These are phyloP conservation scores for Nephelium lappaceum DNA, from an alignment of 345 rosid genomes.

Conservation along the genomic window DNA sequence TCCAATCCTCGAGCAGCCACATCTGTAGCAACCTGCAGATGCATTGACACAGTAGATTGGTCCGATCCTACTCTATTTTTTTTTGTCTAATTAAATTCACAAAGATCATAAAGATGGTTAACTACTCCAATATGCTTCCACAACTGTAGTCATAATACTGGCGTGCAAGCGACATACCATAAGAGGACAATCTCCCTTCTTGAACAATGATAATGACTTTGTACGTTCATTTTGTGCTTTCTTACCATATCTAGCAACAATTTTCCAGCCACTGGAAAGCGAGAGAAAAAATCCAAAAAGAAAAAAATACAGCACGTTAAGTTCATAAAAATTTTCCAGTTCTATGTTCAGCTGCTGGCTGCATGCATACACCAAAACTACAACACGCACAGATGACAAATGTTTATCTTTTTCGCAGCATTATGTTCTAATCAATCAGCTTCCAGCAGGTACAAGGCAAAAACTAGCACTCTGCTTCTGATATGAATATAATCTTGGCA, in stretches of 20 bases:
- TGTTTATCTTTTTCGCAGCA: constrained; percentile 64
- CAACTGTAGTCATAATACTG: background rate
- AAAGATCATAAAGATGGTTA: background rate
- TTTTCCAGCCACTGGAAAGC: constrained; percentile 79
- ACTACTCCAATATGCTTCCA: background rate
- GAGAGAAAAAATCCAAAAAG: constrained; percentile 1
- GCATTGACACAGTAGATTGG: background rate
- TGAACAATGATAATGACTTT: constrained; percentile 70
- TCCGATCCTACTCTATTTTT: background rate
- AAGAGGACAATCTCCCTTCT: constrained; percentile 80
- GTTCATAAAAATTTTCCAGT: background rate
- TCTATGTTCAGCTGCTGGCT: background rate
- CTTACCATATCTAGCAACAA: constrained; percentile 83
- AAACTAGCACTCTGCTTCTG: constrained; percentile 89
- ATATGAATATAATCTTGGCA: constrained; percentile 21
- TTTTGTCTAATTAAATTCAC: background rate
- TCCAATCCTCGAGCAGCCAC: constrained; percentile 97
- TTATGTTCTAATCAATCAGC: constrained; percentile 86
- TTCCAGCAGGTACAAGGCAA: constrained; percentile 93
- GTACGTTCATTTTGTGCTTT: constrained; percentile 82
- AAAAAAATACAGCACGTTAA: background rate
- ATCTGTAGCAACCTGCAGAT: constrained; percentile 85
- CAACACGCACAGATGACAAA: background rate
- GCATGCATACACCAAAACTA: background rate
- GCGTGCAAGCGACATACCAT: constrained; percentile 54